Evolutionary conservation across 2,329 filamentous ascomycete genomes (phyloP).

Genomic region (Verticillium klebahnii): DNA sequence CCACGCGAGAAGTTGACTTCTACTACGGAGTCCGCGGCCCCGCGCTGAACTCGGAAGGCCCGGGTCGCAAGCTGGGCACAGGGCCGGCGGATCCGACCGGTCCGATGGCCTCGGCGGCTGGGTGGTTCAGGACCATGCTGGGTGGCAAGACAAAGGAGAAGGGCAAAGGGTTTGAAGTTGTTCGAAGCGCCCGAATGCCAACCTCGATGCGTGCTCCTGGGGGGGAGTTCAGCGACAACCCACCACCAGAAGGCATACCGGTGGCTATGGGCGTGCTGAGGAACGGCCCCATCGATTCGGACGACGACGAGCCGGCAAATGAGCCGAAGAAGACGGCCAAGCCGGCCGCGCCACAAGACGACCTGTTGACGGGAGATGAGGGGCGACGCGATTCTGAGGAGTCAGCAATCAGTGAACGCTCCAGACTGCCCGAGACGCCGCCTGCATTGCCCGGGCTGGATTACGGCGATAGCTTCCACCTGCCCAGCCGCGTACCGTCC

Average conservation of each 20-base stretch:
- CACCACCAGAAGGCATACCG: constrained; percentile 62
- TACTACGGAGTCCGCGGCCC: constrained; percentile 92
- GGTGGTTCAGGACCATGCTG: constrained; percentile 79
- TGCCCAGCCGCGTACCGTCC: constrained; percentile 60
- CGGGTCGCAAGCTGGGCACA: constrained; percentile 82
- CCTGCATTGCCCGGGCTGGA: constrained; percentile 58
- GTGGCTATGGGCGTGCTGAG: constrained; percentile 57
- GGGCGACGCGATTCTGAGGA: constrained; percentile 34
- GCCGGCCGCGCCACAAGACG: constrained; percentile 19
- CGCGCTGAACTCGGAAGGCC: constrained; percentile 75
- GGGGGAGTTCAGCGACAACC: constrained; percentile 58
- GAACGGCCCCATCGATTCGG: constrained; percentile 60
- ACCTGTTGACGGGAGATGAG: constrained; percentile 41
- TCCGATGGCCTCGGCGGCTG: constrained; percentile 80
- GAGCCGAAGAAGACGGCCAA: constrained; percentile 18
- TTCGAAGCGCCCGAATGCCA: constrained; percentile 82
- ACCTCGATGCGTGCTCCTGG: constrained; percentile 61
- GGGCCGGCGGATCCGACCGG: constrained; percentile 93
- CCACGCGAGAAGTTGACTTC: constrained; percentile 91
- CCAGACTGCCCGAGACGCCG: constrained; percentile 30
- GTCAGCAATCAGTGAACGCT: constrained; percentile 17
- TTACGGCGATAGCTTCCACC: constrained; percentile 52
- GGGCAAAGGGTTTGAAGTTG: constrained; percentile 94
- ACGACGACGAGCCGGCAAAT: constrained; percentile 44
- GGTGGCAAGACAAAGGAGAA: constrained; percentile 89